Conservation (phyloP, 768 basidiomycete species). For the Mycena crocata region DNA sequence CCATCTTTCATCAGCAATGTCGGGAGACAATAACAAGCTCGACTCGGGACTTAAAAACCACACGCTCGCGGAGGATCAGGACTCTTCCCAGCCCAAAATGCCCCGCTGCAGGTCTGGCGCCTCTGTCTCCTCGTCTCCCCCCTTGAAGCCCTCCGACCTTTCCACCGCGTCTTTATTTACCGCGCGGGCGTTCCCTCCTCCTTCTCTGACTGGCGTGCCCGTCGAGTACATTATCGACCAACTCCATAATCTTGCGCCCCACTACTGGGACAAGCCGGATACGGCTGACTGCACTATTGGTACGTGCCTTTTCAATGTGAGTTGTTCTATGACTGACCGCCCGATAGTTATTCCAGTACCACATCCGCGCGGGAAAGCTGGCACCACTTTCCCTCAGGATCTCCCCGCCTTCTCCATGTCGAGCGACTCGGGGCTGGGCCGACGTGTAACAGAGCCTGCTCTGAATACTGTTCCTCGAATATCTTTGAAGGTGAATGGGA, state of each 20-base stretch:
- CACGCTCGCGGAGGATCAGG: constrained; percentile 5
- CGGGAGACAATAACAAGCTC: constrained; percentile 26
- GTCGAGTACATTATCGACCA: constrained; percentile 79
- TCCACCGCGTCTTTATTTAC: constrained; percentile 53
- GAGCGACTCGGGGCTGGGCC: constrained; percentile 53
- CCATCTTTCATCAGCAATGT: constrained; percentile 12
- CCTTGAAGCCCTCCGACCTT: constrained; percentile 29
- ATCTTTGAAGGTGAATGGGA: constrained; percentile 67
- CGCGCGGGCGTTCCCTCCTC: constrained; percentile 72
- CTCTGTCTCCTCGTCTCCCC: constrained; percentile 24
- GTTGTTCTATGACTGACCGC: constrained; percentile 16
- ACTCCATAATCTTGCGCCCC: constrained; percentile 71
- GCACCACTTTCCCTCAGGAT: constrained; percentile 45
- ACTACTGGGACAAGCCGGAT: constrained; percentile 81
- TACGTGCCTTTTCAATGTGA: constrained; percentile 44
- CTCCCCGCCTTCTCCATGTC: constrained; percentile 44
- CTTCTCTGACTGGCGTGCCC: constrained; percentile 71
- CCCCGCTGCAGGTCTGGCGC: constrained; percentile 34
- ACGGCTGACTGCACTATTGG: constrained; percentile 85
- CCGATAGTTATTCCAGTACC: constrained; percentile 63
- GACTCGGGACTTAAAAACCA: constrained; percentile 24
- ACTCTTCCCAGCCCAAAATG: constrained; percentile 32
- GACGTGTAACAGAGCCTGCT: constrained; percentile 64
- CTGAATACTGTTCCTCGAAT: constrained; percentile 65
- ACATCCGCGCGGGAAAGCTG: constrained; percentile 47